Evolutionary conservation across 2,329 filamentous ascomycete genomes (phyloP).

Genomic region (Cytospora paraplurivora): DNA sequence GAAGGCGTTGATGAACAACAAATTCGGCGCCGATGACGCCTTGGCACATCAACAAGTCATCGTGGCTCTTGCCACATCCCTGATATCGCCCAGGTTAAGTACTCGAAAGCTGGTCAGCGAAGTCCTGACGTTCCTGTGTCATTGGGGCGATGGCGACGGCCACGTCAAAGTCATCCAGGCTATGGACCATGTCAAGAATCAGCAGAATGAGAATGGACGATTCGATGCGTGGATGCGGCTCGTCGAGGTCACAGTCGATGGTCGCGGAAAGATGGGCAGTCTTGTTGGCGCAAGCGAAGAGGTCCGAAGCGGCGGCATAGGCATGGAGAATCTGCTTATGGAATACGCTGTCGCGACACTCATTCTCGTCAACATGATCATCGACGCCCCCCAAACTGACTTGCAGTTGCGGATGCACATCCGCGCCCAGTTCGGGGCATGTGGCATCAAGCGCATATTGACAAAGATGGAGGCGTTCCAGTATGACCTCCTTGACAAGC

Average conservation of each 20-base stretch:
- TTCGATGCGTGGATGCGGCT: conserved; percentile 99
- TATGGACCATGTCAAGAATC: conserved; percentile 85
- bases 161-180: conserved; percentile 93
- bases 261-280: conserved; percentile 97
- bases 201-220: conserved; percentile 87
- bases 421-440: conserved; percentile 91
- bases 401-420: conserved; percentile 92
- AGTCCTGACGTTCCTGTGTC: conserved; percentile 92
- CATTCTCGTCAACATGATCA: conserved; percentile 93
- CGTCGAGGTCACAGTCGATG: conserved; percentile 95
- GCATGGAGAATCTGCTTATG: conserved; percentile 98
- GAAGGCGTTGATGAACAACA: conserved; percentile 98
- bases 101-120: conserved; percentile 95
- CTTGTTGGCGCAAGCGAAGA: conserved; percentile 96
- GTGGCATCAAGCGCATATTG: conserved; percentile 90
- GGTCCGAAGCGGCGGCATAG: conserved; percentile 91
- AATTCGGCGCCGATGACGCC: conserved; percentile 96
- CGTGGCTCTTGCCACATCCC: conserved; percentile 79
- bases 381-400: conserved; percentile 87
- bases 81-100: conserved; percentile 85
- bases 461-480: conserved; percentile 98
- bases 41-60: conserved; percentile 87
- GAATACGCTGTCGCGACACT: conserved; percentile 96
- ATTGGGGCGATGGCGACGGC: conserved; percentile 83
- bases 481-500: conserved; percentile 97